Base-by-base conservation (phyloP, 805 yeast species). In the Kodamaea laetipori region DNA sequence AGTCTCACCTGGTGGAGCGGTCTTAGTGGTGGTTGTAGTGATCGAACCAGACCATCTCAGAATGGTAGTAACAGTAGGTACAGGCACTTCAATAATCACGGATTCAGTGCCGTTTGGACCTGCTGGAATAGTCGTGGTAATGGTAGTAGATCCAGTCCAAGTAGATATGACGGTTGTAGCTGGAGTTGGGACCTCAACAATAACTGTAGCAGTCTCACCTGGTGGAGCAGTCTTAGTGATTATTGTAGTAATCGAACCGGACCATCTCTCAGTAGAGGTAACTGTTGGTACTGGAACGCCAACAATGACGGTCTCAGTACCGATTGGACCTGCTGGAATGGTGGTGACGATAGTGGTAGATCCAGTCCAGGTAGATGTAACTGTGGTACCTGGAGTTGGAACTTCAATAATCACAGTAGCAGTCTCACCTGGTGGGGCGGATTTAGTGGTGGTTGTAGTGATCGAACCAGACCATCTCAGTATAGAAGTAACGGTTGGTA, bases 91-190 rank as follows among this genome's bases (percentile, higher is more conserved):
- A 23, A 11, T 37, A 18, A 15, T 37, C 30, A 17, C 46, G 12
- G 45, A 16, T 2, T 18, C 36, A 13, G 44, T 41, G 18, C 24
- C 30, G 1, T 33, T 38, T 19, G 37, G 32, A 4, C 6, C 23
- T 6, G 40, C 26, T 3, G 63, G 61, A 13, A 53, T 55, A 16
- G 47, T 47, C 11, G 55, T 58, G 11, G 47, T 53, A 18, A 54
- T 53, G 3, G 63, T 58, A 35, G 38, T 50, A 4, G 63, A 57
- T 12, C 47, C 50, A 6, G 44, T 43, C 24, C 50, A 26, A 9
- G 36, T 34, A 2, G 40, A 15, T 3, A 40, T 41, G 11, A 28
- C 19, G 8, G 44, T 41, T 4, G 30, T 30, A 16, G 28, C 27
- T n/a, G 38, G 43, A 37, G 18, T 16, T 23, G 55, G 54, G 18